Percentiles rank a stretch among this genome's conserved stretches.
Evolutionary conservation across 2,329 filamentous ascomycete species (phyloP).

Genomic region (Pseudovirgaria hyperparasitica): DNA sequence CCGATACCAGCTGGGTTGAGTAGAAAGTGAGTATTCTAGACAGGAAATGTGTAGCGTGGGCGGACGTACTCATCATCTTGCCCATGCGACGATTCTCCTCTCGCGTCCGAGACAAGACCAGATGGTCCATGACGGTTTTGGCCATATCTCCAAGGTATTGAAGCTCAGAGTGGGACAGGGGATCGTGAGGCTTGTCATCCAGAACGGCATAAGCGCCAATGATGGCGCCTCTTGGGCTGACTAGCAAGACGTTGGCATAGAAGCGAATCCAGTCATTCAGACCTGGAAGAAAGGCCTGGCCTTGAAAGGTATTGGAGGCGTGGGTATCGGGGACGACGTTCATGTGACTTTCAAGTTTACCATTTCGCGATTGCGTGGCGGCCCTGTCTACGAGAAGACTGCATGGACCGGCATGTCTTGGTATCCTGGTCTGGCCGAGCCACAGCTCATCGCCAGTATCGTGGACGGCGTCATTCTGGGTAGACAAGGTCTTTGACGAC

Average conservation of each 20-base stretch:
- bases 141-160: conserved; percentile 44
- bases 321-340: conserved; percentile 3
- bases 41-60: no score
- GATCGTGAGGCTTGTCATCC: conserved; percentile 42
- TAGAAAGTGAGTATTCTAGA: no score
- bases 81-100: conserved; percentile 41
- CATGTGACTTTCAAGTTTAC: no score
- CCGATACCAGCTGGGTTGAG: no score
- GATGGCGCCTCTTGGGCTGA: conserved; percentile 41
- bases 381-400: conserved; percentile 2
- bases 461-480: conserved; percentile 15
- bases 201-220: conserved; percentile 50
- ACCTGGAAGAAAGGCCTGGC: conserved; percentile 18
- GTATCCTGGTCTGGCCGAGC: conserved; percentile 11
- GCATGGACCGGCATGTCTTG: not conserved
- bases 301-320: conserved; percentile 15
- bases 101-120: conserved; percentile 42
- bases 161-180: conserved; percentile 35
- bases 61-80: conserved; percentile 40
- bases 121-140: conserved; percentile 45
- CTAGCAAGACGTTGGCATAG: conserved; percentile 49
- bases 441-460: conserved; percentile 16
- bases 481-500: conserved; percentile 17
- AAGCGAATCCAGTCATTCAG: conserved; percentile 29
- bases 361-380: conserved; percentile 3